Evolutionary conservation across 352 stramenopile genomes (phyloP).

Genomic region (Phytophthora cactorum): DNA sequence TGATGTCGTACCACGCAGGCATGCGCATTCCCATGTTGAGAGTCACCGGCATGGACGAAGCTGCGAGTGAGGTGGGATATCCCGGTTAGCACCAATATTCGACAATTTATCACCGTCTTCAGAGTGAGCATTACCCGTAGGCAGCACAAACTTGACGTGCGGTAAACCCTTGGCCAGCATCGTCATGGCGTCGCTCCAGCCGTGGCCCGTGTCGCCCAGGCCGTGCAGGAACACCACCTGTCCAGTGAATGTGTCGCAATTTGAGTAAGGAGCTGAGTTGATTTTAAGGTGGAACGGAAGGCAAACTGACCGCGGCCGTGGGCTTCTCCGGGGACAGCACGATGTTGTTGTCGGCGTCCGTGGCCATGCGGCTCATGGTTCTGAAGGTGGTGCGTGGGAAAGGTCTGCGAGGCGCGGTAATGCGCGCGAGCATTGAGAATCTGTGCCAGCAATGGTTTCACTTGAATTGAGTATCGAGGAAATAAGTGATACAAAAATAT

Average conservation of each 20-base stretch:
- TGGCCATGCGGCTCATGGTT: constrained; percentile 33
- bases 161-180: constrained; percentile 59
- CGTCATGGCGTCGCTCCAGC: constrained; percentile 77
- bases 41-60: constrained; percentile 90
- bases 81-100: constrained; percentile 1
- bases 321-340: constrained; percentile 40
- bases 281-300: not conserved
- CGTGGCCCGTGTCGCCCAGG: constrained; percentile 92
- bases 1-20: constrained; percentile 96
- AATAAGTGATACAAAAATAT: not conserved
- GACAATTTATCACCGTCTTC: not conserved
- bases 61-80: constrained; percentile 32
- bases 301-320: constrained; percentile 34
- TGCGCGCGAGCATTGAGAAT: constrained; percentile 21
- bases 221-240: constrained; percentile 90
- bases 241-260: not conserved
- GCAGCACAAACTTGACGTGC: constrained; percentile 82
- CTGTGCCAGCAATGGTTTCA: not conserved
- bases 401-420: constrained; percentile 2
- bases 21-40: constrained; percentile 96
- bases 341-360: constrained; percentile 46
- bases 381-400: constrained; percentile 8
- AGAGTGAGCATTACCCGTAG: constrained; percentile 45
- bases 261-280: not conserved
- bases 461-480: not conserved